Evolutionary conservation across 331 rosid genomes (phyloP).

Genomic region (Dryas integrifolia): DNA sequence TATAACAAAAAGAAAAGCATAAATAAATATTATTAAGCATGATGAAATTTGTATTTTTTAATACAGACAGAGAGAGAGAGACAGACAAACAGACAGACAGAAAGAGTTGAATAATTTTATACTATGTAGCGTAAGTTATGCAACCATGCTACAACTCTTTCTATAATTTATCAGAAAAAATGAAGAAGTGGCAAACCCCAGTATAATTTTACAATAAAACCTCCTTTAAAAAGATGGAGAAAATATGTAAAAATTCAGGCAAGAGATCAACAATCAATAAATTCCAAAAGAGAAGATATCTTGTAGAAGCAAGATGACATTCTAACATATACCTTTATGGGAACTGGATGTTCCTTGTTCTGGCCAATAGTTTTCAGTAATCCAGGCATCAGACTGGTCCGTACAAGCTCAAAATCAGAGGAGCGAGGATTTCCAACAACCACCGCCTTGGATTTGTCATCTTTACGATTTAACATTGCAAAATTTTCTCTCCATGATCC

Average conservation of each 20-base stretch:
- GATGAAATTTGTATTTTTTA: not conserved
- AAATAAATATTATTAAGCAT: too few relatives aligned
- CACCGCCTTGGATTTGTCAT: constrained; percentile 65
- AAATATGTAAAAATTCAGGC: too few relatives aligned
- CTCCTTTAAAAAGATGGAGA: too few relatives aligned
- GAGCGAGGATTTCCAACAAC: constrained; percentile 85
- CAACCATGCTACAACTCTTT: not conserved
- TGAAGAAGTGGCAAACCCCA: not conserved
- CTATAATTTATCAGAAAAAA: not conserved
- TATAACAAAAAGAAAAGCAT: not conserved
- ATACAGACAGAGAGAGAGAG: too few relatives aligned
- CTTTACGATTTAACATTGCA: constrained; percentile 69
- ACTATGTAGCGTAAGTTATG: not conserved
- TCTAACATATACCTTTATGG: constrained; percentile 65
- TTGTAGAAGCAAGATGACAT: not conserved
- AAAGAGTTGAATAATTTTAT: too few relatives aligned
- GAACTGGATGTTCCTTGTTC: constrained; percentile 94
- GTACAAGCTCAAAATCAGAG: constrained; percentile 85
- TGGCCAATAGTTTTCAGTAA: constrained; percentile 80
- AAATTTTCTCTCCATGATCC: constrained; percentile 79
- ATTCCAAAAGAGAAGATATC: not conserved
- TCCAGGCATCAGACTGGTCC: constrained; percentile 91
- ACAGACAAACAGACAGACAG: too few relatives aligned
- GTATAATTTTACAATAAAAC: not conserved
- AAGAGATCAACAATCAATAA: not conserved